Evolutionary conservation across 2,329 filamentous ascomycete species (phyloP).

Genomic region (Leptographium procerum): DNA sequence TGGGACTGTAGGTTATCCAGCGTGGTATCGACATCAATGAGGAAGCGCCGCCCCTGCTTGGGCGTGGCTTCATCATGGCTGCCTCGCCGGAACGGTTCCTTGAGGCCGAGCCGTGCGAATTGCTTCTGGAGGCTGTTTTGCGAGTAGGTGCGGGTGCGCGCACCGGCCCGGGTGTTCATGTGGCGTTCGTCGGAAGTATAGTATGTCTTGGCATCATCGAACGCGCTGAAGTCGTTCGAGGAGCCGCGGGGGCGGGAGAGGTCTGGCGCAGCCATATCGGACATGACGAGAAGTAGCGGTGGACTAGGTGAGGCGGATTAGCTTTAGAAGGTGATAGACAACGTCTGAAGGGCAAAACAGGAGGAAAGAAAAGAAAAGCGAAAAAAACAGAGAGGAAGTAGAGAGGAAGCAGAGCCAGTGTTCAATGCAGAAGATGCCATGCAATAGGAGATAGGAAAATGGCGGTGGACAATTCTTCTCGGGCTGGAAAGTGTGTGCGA

Average conservation of each 20-base stretch:
- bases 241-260: slow-evolving; percentile 20
- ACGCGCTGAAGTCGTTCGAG: slow-evolving; percentile 37
- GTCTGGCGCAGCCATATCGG: neutral
- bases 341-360: neutral
- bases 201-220: slow-evolving; percentile 47
- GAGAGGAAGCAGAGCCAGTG: too few relatives aligned
- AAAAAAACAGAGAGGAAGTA: too few relatives aligned
- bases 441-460: neutral
- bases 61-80: slow-evolving; percentile 60
- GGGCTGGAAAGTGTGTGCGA: too few relatives aligned
- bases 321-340: too few relatives aligned
- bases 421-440: too few relatives aligned
- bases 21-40: slow-evolving; percentile 78
- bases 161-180: slow-evolving; percentile 31
- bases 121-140: slow-evolving; percentile 46
- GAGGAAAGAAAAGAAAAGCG: neutral
- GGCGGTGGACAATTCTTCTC: neutral
- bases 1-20: slow-evolving; percentile 67
- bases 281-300: neutral
- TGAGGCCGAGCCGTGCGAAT: slow-evolving; percentile 38
- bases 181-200: slow-evolving; percentile 46
- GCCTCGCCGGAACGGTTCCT: slow-evolving; percentile 45
- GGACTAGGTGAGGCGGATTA: neutral
- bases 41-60: slow-evolving; percentile 60
- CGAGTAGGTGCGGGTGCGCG: slow-evolving; percentile 44